A percentile compares a stretch with the other conserved stretches of the same genome.
These are phyloP conservation scores for Trematosphaeria pertusa DNA, from an alignment of 2,329 filamentous ascomycete genomes.

Conservation along the genomic window DNA sequence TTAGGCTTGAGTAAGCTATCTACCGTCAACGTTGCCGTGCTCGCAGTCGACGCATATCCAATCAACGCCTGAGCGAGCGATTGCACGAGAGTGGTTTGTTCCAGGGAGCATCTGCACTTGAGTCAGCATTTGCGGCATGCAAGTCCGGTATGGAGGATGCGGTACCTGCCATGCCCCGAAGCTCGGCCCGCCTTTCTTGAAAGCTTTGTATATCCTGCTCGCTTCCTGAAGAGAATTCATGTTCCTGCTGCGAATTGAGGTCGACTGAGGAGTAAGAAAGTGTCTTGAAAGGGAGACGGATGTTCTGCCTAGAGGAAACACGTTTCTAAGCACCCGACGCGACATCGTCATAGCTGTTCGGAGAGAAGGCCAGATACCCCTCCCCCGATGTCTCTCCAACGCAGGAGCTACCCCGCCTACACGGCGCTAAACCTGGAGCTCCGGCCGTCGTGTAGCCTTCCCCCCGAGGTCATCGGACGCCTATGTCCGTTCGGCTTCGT, in stretches of 20 bases:
- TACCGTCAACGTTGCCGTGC: slow-evolving; percentile 64
- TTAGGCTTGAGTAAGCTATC: not conserved
- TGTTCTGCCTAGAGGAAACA: not conserved
- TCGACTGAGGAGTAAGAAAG: not conserved
- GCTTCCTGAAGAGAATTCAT: slow-evolving; percentile 59
- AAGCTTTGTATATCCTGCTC: slow-evolving; percentile 60
- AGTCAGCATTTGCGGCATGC: not conserved
- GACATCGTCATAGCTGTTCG: slow-evolving; percentile 22
- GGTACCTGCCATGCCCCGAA: slow-evolving; percentile 67
- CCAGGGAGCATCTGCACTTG: slow-evolving; percentile 57
- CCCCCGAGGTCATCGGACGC: too few species aligned
- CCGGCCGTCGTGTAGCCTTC: too few species aligned
- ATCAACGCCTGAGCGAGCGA: slow-evolving; percentile 61
- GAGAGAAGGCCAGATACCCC: slow-evolving; percentile 7
- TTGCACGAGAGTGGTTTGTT: slow-evolving; percentile 60
- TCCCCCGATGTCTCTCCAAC: not conserved
- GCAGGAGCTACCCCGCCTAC: slow-evolving; percentile 24
- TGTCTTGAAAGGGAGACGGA: not conserved
- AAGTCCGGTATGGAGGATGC: too few species aligned
- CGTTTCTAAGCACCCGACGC: slow-evolving; percentile 8
- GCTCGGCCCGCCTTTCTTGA: slow-evolving; percentile 57
- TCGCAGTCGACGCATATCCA: slow-evolving; percentile 64
- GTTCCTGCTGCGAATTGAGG: slow-evolving; percentile 18
- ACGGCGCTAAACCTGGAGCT: slow-evolving; percentile 16
- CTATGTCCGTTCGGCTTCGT: slow-evolving; percentile 54